phyloP scores from a whole-genome alignment of 129 eudicot genomes.

The Escallonia herrerae region DNA sequence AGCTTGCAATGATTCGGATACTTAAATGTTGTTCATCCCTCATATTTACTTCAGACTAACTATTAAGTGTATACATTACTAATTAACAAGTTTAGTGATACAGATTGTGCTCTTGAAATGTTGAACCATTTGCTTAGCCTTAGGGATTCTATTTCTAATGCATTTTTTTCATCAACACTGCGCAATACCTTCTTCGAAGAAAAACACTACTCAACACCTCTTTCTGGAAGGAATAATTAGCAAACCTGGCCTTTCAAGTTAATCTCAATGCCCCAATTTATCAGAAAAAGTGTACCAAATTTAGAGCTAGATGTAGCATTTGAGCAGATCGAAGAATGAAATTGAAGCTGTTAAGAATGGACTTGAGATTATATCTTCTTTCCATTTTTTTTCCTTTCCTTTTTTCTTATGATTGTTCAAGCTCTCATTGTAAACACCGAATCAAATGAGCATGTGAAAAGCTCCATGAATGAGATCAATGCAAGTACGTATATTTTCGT shows the following conservation, averaged over 20 bases:
- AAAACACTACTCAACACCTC: too few relatives aligned
- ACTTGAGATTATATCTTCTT: slow-evolving; percentile 26
- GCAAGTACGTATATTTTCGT: slow-evolving; percentile 19
- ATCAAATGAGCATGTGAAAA: slow-evolving; percentile 31
- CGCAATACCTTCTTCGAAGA: too few relatives aligned
- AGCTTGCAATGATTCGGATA: too few relatives aligned
- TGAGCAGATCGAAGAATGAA: slow-evolving; percentile 34
- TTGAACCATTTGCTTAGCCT: too few relatives aligned
- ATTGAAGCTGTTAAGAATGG: slow-evolving; percentile 35
- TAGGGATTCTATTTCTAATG: too few relatives aligned
- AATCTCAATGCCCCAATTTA: slow-evolving; percentile 17
- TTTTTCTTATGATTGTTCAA: slow-evolving; percentile 12
- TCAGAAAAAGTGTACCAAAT: slow-evolving; percentile 32
- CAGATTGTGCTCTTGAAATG: too few relatives aligned
- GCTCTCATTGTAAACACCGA: slow-evolving; percentile 37
- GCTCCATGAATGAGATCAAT: slow-evolving; percentile 45
- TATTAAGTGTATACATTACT: too few relatives aligned
- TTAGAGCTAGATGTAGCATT: slow-evolving; percentile 25
- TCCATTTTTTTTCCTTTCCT: neutral
- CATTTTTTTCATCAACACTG: too few relatives aligned
- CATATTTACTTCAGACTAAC: too few relatives aligned
- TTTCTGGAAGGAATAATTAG: too few relatives aligned
- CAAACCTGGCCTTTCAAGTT: neutral
- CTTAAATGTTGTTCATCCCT: too few relatives aligned
- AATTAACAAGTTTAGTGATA: too few relatives aligned